Base-by-base conservation (phyloP, 169 alveolate genomes). In the Eimeria acervulina region DNA sequence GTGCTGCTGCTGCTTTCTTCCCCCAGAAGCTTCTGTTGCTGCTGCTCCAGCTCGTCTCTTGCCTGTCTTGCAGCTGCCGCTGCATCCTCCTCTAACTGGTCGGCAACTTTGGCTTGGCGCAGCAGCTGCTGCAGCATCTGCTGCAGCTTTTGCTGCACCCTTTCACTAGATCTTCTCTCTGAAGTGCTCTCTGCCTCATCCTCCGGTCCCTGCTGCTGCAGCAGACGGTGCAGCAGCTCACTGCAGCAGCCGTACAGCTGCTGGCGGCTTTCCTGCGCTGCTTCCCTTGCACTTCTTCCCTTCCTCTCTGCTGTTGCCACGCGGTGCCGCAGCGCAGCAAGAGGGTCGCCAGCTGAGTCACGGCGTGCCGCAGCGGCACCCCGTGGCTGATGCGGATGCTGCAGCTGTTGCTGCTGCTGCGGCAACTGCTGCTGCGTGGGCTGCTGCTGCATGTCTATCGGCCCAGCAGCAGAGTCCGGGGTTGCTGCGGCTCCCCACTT, bases 81-180 rank as follows among this genome's bases (percentile, higher is more conserved):
- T 52, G 91, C 91, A 2, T 83, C 91, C 26, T 83, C 74, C 44
- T 83, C 91, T 36, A 83, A 31, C 44, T 83, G 91, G 42, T 83
- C 91, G 31, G 91, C 33, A 33, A 83, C 72, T 33, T 83, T 83
- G 68, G 91, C 91, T 47, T 83, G 91, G 52, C 91, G 68, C 91
- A 83, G 68, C 76, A 83, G 74, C 91, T 83, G 91, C 91, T 44
- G 91, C 91, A 83, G 91, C 74, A 51, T 40, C 91, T 83, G 91
- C 91, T 83, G 91, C 91, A 83, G 66, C 74, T 83, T 83, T 15
- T 83, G 91, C 74, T 83, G 91, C 72, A 83, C 91, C 74, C 91
- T 44, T 83, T 83, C 91, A 47, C 91, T 83, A 17, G 91, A 55
- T 33, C 91, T 83, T 33, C 91, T n/a, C 72, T 83, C 91, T 33